These are phyloP conservation scores for Ophiostoma pallidulum DNA, from an alignment of 2,329 filamentous ascomycete genomes.

Conservation along the genomic window DNA sequence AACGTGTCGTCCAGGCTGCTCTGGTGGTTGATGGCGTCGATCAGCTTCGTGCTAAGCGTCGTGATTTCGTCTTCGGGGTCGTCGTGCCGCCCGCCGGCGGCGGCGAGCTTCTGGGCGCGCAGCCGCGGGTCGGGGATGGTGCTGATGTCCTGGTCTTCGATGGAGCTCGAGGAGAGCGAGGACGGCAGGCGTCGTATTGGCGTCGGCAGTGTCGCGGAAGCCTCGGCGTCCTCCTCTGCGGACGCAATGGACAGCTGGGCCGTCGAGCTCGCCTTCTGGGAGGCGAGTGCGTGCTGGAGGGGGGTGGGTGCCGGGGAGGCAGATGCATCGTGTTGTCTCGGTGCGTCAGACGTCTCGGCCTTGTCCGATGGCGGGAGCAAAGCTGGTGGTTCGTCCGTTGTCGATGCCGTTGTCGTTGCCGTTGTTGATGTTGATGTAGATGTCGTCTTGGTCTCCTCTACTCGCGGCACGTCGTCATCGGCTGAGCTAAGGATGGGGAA, in stretches of 20 bases:
- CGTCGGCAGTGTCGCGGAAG: neutral
- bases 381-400: too few species aligned
- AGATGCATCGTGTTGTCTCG: neutral
- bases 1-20: constrained; percentile 84
- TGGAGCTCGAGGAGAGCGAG: constrained; percentile 27
- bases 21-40: constrained; percentile 95
- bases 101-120: constrained; percentile 40
- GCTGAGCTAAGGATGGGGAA: too few species aligned
- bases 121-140: constrained; percentile 58
- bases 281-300: neutral
- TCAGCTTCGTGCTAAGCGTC: constrained; percentile 85
- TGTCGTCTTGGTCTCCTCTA: too few species aligned
- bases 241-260: neutral
- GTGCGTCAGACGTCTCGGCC: neutral
- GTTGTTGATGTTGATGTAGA: too few species aligned
- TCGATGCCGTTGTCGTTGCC: too few species aligned
- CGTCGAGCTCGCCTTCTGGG: constrained; percentile 1
- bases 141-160: constrained; percentile 52
- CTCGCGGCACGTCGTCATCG: too few species aligned
- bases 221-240: neutral
- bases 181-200: constrained; percentile 14
- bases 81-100: constrained; percentile 32
- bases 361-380: neutral
- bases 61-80: constrained; percentile 67
- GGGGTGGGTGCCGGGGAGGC: neutral